Evolutionary conservation across 2,329 filamentous ascomycete species (phyloP).

Genomic region (Trichophyton schoenleinii): DNA sequence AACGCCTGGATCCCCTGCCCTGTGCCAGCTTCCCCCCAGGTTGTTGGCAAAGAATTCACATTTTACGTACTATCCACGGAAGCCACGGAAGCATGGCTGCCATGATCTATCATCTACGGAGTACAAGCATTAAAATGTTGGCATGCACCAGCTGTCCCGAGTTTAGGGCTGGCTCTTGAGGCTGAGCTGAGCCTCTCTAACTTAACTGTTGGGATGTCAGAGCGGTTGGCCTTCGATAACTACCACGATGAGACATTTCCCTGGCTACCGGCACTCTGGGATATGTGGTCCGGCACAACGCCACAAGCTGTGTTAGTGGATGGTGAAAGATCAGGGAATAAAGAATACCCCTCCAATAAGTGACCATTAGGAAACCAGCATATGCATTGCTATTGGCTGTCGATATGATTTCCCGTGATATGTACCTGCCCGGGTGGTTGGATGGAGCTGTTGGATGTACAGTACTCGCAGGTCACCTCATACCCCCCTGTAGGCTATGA

Average conservation of each 20-base stretch:
- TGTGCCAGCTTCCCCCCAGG: neutral
- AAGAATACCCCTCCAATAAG: neutral
- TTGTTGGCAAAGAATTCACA: neutral
- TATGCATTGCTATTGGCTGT: neutral
- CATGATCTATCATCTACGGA: neutral
- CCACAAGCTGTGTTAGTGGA: too few species aligned
- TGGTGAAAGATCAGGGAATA: neutral
- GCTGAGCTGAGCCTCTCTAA: too few species aligned
- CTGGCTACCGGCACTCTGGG: too few species aligned
- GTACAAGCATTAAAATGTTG: neutral
- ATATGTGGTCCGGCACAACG: too few species aligned
- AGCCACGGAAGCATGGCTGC: neutral
- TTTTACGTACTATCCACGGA: neutral
- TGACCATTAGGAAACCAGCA: neutral
- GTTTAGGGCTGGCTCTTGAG: too few species aligned
- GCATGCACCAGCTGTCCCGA: too few species aligned
- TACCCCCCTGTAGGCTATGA: neutral
- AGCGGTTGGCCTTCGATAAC: too few species aligned
- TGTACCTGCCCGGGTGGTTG: neutral
- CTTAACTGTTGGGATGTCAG: too few species aligned
- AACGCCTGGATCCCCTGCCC: neutral
- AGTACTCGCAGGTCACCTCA: neutral
- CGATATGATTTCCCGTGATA: neutral
- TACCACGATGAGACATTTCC: too few species aligned
- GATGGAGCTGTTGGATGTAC: neutral